Conservation (phyloP, 306 rosid species). For the Sesbania bispinosa region DNA sequence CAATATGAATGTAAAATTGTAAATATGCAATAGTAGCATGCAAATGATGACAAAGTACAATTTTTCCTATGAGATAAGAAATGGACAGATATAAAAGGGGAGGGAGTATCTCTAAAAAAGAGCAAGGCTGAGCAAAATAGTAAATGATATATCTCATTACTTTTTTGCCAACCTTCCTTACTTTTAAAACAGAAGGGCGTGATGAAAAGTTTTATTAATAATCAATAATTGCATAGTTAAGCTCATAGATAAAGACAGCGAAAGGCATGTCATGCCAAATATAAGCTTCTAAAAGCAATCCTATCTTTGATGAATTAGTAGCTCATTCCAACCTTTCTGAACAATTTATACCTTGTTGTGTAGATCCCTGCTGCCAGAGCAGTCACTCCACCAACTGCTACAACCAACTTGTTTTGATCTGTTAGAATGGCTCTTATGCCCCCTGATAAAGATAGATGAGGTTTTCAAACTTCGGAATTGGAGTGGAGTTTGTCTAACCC, state of each 20-base stretch:
- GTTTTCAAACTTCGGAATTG: not conserved
- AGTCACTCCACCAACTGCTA: constrained; percentile 94
- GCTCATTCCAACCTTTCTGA: not conserved
- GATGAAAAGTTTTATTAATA: not conserved
- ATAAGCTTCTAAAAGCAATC: not conserved
- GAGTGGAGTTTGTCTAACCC: not conserved
- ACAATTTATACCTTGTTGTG: constrained; percentile 74
- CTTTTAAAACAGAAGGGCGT: no score
- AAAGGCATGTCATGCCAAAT: not conserved
- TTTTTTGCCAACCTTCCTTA: no score
- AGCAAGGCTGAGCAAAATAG: not conserved
- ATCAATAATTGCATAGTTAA: not conserved
- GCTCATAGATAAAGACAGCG: no score
- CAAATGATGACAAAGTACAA: not conserved
- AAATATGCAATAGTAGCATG: constrained; percentile 15
- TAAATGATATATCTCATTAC: not conserved
- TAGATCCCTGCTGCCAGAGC: constrained; percentile 96
- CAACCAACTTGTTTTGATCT: constrained; percentile 95
- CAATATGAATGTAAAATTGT: not conserved
- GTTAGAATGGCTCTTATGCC: constrained; percentile 90
- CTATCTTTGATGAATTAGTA: not conserved
- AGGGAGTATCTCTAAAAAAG: not conserved
- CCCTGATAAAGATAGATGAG: constrained; percentile 54
- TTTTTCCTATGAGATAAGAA: no score
- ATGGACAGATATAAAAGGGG: no score